Base-by-base conservation (phyloP, 2,329 filamentous ascomycete species). In the Hirsutella rhossiliensis region DNA sequence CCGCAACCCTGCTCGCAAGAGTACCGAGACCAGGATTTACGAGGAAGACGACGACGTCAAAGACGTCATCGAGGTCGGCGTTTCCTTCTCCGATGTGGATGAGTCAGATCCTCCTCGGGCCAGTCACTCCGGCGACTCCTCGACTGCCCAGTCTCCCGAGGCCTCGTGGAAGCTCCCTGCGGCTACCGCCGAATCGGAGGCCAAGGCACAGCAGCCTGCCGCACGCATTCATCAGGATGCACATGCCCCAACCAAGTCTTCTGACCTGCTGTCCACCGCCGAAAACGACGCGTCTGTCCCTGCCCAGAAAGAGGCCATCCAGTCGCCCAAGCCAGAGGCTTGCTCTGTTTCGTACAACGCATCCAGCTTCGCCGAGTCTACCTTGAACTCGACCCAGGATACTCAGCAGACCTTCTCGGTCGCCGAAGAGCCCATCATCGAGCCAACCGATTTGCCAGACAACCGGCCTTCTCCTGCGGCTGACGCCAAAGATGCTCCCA, bases 31-130 rank as follows among this genome's bases (percentile, higher is more conserved):
- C 30, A 56, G 54, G 47, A 48, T 56, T 41, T 62, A 62, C 50
- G 56, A 56, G 17, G 65, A 71, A 42, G 66, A 71, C 46, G 69
- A 69, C 27, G 68, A 75, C 38, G 70, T 76, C 27, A 68, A 74
- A 54, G 74, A 78, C 53, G 76, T 73, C 13, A 78, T 78, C 47
- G 69, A 77, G 52, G 74, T 77, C 41, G 71, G 72, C 40, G 68
- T 70, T 36, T 59, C 56, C 29, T 58, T 56, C 37, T 59, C 60
- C 27, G 61, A 63, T 41, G 46, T 54, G 42, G 57, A 58, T 38
- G 57, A 59, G 37, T 57, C 57, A 20, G 61, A 62, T 18, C 52
- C 52, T 19, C 51, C 47, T 37, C 53, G 51, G 11, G 44, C 47
- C 39, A 50, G 50, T 41, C 50, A 48, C 41, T 57, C 57, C 41